Percentiles rank a stretch among this genome's conserved stretches.
Conservation (phyloP, 2,329 filamentous ascomycete genomes). For the Xylariaceae sp. region DNA sequence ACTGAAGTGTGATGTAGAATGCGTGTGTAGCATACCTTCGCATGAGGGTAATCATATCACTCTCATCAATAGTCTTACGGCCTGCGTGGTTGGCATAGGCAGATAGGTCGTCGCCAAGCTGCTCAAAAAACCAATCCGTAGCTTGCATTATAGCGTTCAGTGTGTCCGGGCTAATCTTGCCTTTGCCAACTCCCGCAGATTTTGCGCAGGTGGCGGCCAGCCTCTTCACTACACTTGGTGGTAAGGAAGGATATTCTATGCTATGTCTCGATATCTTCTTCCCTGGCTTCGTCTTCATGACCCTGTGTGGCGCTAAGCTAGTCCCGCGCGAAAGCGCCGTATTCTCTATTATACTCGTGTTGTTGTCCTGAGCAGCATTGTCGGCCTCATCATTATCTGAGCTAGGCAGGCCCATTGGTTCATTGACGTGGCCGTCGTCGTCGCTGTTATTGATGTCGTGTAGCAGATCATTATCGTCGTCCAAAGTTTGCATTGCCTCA, state of each 20-base stretch:
- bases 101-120: constrained; percentile 72
- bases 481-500: constrained; percentile 19
- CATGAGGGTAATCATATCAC: constrained; percentile 78
- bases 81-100: constrained; percentile 78
- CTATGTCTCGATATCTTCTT: constrained; percentile 66
- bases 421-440: constrained; percentile 25
- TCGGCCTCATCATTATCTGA: constrained; percentile 25
- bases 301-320: constrained; percentile 5
- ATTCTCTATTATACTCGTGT: constrained; percentile 10
- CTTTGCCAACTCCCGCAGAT: constrained; percentile 58
- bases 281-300: constrained; percentile 40
- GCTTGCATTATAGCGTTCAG: constrained; percentile 72
- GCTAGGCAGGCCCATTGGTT: constrained; percentile 24
- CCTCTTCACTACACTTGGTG: constrained; percentile 68
- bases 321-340: constrained; percentile 3
- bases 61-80: constrained; percentile 80
- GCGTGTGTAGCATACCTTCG: constrained; percentile 58
- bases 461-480: constrained; percentile 21
- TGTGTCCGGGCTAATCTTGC: constrained; percentile 69
- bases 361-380: constrained; percentile 31
- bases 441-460: constrained; percentile 25
- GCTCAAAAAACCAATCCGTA: constrained; percentile 89
- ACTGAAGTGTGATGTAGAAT: constrained; percentile 13
- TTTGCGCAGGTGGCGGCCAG: constrained; percentile 68
- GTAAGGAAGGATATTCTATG: constrained; percentile 70